Conservation (phyloP, 2,329 filamentous ascomycete genomes). For the Ceratocystiopsis sp. region DNA sequence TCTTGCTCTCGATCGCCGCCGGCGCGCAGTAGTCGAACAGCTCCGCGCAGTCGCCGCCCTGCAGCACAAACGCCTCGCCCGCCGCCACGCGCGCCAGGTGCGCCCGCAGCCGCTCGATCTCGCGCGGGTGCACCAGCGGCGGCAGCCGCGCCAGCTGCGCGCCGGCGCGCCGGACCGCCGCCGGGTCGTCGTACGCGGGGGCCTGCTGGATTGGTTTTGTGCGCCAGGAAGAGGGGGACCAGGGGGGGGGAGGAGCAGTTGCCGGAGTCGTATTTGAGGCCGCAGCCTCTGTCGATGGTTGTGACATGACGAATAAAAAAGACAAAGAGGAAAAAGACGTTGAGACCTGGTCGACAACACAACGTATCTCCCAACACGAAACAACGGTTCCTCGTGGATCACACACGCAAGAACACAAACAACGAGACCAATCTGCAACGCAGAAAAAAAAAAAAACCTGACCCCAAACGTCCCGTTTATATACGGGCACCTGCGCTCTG, state of each 20-base stretch:
- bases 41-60: constrained; percentile 94
- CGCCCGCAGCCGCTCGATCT: constrained; percentile 65
- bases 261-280: too few species aligned
- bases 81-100: constrained; percentile 72
- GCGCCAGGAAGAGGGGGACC: constrained; percentile 54
- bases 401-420: too few species aligned
- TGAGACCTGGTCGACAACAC: too few species aligned
- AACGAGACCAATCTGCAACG: too few species aligned
- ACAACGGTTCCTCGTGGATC: too few species aligned
- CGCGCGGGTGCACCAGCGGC: constrained; percentile 61
- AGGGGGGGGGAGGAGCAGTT: constrained; percentile 14
- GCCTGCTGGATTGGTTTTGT: constrained; percentile 64
- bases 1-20: constrained; percentile 81
- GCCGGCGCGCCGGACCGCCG: constrained; percentile 40
- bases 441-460: too few species aligned
- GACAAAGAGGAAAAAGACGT: too few species aligned
- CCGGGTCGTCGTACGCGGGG: constrained; percentile 48
- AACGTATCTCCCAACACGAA: too few species aligned
- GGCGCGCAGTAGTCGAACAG: constrained; percentile 93
- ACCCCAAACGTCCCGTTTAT: too few species aligned
- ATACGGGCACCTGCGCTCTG: too few species aligned
- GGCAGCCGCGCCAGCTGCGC: constrained; percentile 52
- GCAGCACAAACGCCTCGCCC: constrained; percentile 82
- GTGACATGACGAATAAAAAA: too few species aligned
- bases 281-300: too few species aligned